Conservation (phyloP, 805 yeast genomes). For the Myxozyma kluyveri region DNA sequence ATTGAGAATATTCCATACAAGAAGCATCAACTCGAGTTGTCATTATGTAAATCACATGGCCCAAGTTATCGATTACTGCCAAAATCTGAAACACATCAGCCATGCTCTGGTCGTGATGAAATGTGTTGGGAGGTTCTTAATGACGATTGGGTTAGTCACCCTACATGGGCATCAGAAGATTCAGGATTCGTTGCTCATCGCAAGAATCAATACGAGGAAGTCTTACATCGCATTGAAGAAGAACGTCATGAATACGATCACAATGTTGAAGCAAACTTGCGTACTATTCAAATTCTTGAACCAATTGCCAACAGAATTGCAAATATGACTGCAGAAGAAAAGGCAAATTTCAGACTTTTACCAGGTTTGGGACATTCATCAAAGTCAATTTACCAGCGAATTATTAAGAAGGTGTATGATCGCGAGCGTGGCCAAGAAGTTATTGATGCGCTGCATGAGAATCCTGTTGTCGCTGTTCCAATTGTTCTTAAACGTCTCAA, state of each 20-base stretch:
- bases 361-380: slow-evolving; percentile 93
- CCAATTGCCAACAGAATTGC: slow-evolving; percentile 92
- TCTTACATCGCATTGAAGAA: slow-evolving; percentile 90
- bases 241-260: slow-evolving; percentile 97
- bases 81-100: slow-evolving; percentile 91
- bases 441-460: slow-evolving; percentile 90
- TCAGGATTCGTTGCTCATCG: slow-evolving; percentile 99
- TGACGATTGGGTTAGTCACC: slow-evolving; percentile 99
- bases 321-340: slow-evolving; percentile 88
- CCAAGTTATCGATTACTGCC: slow-evolving; percentile 93
- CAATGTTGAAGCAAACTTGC: slow-evolving; percentile 88
- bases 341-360: slow-evolving; percentile 78
- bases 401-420: slow-evolving; percentile 87
- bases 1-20: slow-evolving; percentile 85
- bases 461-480: slow-evolving; percentile 94
- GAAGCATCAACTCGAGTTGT: slow-evolving; percentile 86
- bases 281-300: slow-evolving; percentile 93
- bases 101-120: slow-evolving; percentile 97
- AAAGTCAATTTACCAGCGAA: slow-evolving; percentile 86
- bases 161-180: slow-evolving; percentile 99
- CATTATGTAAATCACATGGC: slow-evolving; percentile 89
- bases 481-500: slow-evolving; percentile 86
- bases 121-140: slow-evolving; percentile 98
- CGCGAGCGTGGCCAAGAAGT: slow-evolving; percentile 95
- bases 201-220: slow-evolving; percentile 96